Percentiles rank a stretch among this genome's conserved stretches.
Conservation (phyloP, 2,329 filamentous ascomycete species). For the Seiridium cupressi region DNA sequence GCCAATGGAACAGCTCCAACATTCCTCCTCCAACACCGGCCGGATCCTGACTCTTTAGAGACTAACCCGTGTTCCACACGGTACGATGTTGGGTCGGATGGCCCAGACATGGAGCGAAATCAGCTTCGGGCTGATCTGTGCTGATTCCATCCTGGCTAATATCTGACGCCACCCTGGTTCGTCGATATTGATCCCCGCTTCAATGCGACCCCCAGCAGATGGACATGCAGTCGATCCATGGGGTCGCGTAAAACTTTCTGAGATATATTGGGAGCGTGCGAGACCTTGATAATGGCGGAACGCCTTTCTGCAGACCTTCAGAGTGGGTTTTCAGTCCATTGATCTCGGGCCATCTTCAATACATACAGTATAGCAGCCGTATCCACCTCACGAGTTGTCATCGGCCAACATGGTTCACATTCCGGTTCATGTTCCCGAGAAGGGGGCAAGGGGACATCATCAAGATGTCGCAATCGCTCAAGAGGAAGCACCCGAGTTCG, state of each 20-base stretch:
- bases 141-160: conserved; percentile 6
- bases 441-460: background rate
- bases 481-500: conserved; percentile 47
- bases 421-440: background rate
- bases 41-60: background rate
- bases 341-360: background rate
- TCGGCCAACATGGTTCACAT: background rate
- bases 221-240: background rate
- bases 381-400: background rate
- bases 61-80: background rate
- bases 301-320: background rate
- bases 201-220: background rate
- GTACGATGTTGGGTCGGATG: background rate
- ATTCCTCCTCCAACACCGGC: background rate
- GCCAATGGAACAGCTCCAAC: background rate
- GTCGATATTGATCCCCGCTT: background rate
- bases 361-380: background rate
- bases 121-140: background rate
- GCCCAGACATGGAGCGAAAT: background rate
- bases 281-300: background rate
- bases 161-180: background rate
- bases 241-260: background rate
- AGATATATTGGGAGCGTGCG: background rate
- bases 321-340: background rate
- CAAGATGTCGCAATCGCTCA: conserved; percentile 28